A percentile compares a stretch with the other conserved stretches of the same genome.
These are phyloP conservation scores for Plasmodium falciparum DNA, from an alignment of 169 alveolate species.

Conservation along the genomic window DNA sequence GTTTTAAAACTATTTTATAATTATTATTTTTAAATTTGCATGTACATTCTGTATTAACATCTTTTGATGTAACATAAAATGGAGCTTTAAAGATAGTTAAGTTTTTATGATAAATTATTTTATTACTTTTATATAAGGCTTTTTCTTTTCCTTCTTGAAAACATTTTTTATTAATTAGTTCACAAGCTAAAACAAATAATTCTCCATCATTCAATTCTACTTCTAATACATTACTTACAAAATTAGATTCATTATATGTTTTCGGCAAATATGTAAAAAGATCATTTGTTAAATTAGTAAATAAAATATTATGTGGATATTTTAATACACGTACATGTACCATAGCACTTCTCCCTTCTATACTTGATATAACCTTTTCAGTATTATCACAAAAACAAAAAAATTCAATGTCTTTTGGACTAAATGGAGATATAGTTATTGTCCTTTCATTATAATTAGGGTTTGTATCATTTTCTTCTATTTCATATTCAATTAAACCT, in stretches of 20 bases:
- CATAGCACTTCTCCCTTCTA: slow-evolving; percentile 59
- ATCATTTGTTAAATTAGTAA: slow-evolving; percentile 41
- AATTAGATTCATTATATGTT: not conserved
- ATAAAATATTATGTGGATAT: slow-evolving; percentile 52
- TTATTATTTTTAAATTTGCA: slow-evolving; percentile 1
- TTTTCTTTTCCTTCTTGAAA: slow-evolving; percentile 12
- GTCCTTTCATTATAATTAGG: slow-evolving; percentile 22
- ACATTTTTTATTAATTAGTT: slow-evolving; percentile 42
- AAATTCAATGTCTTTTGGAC: slow-evolving; percentile 43
- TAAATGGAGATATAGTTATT: slow-evolving; percentile 57
- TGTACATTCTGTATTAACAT: slow-evolving; percentile 21
- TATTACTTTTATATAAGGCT: slow-evolving; percentile 41
- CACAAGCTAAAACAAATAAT: slow-evolving; percentile 45
- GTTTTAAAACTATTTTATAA: slow-evolving; percentile 10
- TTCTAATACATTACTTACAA: slow-evolving; percentile 10
- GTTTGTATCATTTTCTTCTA: slow-evolving; percentile 23
- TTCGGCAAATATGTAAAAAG: slow-evolving; percentile 13
- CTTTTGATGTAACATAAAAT: slow-evolving; percentile 15
- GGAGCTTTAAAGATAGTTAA: slow-evolving; percentile 64
- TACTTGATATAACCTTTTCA: slow-evolving; percentile 29
- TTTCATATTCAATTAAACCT: slow-evolving; percentile 50
- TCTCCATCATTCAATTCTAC: slow-evolving; percentile 36
- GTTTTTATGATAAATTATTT: slow-evolving; percentile 42
- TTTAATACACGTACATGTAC: slow-evolving; percentile 43
- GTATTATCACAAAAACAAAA: slow-evolving; percentile 61